Evolutionary conservation across 176 grass and related monocot genomes (phyloP), one percentile per base, ranked within the genome.

Genomic region (Carex parvula): DNA sequence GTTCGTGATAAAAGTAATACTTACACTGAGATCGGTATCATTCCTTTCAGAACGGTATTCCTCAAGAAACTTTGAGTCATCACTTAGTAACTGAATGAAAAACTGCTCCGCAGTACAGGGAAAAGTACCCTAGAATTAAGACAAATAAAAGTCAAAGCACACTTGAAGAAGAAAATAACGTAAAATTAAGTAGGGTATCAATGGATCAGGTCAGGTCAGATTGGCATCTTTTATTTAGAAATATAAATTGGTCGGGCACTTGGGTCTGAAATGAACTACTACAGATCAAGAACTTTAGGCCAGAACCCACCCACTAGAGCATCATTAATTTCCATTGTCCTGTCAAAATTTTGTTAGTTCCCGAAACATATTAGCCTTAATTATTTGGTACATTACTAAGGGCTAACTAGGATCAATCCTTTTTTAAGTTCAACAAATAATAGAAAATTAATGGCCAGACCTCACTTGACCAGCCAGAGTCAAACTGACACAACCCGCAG

Each of bases 91-190:
- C 26, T 83, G 58, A 88, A 66, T 21, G 79, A 88, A 91, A 77
- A 91, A 91, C 61, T 88, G 64, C 79, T 85, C 89, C 41, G 89
- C 82, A 20, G 89, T 91, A 83, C 89, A 91, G 63, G 89, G 89
- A 68, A 91, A 91, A 79, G 33, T 86, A 62, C 73, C 89, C 89
- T 91, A 79, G 24, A 70, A 83, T 52, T n/a, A 70, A 91, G 58
- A 58, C 17, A 83, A 66, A 41, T 64, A 53, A 16, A 39, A 62
- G 8, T 64, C 32, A 81, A 42, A 81, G 14, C 57, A 80, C 17
- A 41, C 10, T 63, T 42, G 41, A 14, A 62, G n/a, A 64, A 76
- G 44, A 52, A 65, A 32, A 39, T 64, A 64, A 64, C 3, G 3
- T 2, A 3, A 65, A 65, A n/a, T n/a, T 56, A 32, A 54, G 3